Evolutionary conservation across 495 filamentous ascomycete genomes (phyloP), one percentile per base, ranked within the genome.

Genomic region (Podospora anserina): DNA sequence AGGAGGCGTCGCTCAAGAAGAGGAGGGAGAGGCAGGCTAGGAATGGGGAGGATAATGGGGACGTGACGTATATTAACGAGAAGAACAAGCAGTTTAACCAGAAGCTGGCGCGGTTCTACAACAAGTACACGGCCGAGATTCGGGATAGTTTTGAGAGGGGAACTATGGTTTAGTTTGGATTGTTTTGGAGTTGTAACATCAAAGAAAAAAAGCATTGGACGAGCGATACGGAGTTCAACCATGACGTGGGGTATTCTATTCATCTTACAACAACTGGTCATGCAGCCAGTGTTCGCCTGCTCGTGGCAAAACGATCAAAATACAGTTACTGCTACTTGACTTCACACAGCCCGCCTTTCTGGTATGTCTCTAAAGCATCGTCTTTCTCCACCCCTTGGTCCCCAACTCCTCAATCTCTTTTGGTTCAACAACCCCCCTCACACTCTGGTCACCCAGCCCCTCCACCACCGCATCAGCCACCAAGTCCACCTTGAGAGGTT

Each of bases 31-130:
- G 92, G 66, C 87, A 85, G 78, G 88, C 86, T 16, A 87, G 91
- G 70, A 91, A 92, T 26, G 88, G 85, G 61, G 87, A 89, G 60
- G 92, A 93, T 44, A 87, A 86, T 34, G 89, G 88, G 28, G 95
- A 99, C 77, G 92, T 98, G 68, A 98, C 96, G 11, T 98, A 96
- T 80, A 99, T 99, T 85, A 99, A 99, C 79, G 93, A 97, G 79
- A 97, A 98, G 90, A 96, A 96, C 84, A 96, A 96, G 84, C 92
- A 97, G 83, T 98, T 99, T 83, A 99, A 99, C 86, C 90, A 95
- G 82, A 98, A 98, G 81, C 80, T 99, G 80, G 83, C 88, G 62
- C 86, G 96, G 72, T 98, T 97, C 78, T 99, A 99, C 79, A 94
- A 98, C 82, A 97, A 97, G 87, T 99, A 99, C 79, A 99, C 95